A percentile compares a stretch with the other conserved stretches of the same genome.
Conservation (phyloP, 495 filamentous ascomycete species). For the Cryomyces minteri region DNA sequence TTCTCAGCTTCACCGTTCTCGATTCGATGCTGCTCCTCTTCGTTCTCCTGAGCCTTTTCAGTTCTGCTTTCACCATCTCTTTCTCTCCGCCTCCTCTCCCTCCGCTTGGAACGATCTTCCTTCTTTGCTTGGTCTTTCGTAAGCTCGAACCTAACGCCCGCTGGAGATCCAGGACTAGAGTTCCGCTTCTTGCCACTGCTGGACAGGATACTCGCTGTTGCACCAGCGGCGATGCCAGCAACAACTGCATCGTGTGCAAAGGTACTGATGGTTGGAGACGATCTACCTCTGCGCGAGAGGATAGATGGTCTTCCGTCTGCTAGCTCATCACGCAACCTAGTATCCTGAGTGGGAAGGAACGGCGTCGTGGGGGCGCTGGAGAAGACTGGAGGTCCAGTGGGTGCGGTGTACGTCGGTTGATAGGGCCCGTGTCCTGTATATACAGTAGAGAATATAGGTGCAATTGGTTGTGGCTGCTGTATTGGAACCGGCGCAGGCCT, state of each 20-base stretch:
- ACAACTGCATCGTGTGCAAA: constrained; percentile 14
- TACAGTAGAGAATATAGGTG: constrained; percentile 13
- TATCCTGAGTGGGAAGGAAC: no score
- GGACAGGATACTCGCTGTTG: constrained; percentile 9
- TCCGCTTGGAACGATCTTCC: constrained; percentile 9
- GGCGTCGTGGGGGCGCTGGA: neutral
- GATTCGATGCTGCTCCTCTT: neutral
- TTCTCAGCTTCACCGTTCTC: no score
- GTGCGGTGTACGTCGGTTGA: constrained; percentile 9
- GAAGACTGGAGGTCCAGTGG: constrained; percentile 17
- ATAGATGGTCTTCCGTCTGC: no score
- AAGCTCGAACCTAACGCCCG: constrained; percentile 16
- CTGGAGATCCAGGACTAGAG: neutral
- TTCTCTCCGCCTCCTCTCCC: neutral
- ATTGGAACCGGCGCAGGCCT: constrained; percentile 14
- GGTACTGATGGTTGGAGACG: constrained; percentile 1
- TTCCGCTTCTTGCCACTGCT: neutral
- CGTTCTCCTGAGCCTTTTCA: neutral
- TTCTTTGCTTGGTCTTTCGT: constrained; percentile 15
- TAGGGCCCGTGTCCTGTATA: constrained; percentile 6
- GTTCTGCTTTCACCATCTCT: neutral
- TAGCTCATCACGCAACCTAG: no score
- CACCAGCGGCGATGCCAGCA: constrained; percentile 13
- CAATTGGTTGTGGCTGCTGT: constrained; percentile 21
- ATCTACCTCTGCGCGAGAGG: neutral